Evolutionary conservation across 768 basidiomycete genomes (phyloP).

Genomic region (Auricularia cornea): DNA sequence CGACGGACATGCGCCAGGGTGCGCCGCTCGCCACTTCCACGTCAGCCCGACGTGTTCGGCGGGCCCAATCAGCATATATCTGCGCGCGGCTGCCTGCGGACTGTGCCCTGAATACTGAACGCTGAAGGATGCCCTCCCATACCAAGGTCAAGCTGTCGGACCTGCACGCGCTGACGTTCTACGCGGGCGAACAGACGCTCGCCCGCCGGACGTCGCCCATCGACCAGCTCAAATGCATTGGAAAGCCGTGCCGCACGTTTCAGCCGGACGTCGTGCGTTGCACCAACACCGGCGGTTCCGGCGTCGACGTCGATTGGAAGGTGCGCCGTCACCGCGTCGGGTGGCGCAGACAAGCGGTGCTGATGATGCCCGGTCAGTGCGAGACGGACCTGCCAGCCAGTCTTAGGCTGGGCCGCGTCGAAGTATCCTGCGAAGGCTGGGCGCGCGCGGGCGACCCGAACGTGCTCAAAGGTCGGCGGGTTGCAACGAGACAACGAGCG

Average conservation of each 20-base stretch:
- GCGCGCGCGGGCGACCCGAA: slow-evolving; percentile 69
- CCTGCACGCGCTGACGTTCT: slow-evolving; percentile 73
- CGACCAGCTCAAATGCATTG: slow-evolving; percentile 72
- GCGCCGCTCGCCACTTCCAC: too few species aligned
- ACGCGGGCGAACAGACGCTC: slow-evolving; percentile 55
- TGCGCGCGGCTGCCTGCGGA: neutral
- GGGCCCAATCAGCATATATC: neutral
- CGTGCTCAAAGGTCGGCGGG: slow-evolving; percentile 66
- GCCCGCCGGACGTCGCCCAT: slow-evolving; percentile 61
- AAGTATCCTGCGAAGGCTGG: slow-evolving; percentile 91
- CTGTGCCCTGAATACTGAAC: neutral
- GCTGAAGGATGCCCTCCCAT: neutral
- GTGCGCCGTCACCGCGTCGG: slow-evolving; percentile 30
- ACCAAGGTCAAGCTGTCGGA: slow-evolving; percentile 63
- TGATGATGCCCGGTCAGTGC: slow-evolving; percentile 42
- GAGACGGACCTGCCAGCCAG: slow-evolving; percentile 82
- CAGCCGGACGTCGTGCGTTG: slow-evolving; percentile 84
- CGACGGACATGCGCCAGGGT: too few species aligned
- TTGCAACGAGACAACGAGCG: too few species aligned
- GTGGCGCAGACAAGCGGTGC: neutral
- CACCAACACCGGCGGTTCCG: slow-evolving; percentile 66
- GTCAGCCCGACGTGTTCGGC: too few species aligned
- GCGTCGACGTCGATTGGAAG: slow-evolving; percentile 86
- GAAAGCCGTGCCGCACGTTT: slow-evolving; percentile 67
- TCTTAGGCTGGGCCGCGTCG: slow-evolving; percentile 75